A percentile compares a stretch with the other conserved stretches of the same genome.
Conservation (phyloP, 176 grass and related monocot species). For the Pontederia crassipes region DNA sequence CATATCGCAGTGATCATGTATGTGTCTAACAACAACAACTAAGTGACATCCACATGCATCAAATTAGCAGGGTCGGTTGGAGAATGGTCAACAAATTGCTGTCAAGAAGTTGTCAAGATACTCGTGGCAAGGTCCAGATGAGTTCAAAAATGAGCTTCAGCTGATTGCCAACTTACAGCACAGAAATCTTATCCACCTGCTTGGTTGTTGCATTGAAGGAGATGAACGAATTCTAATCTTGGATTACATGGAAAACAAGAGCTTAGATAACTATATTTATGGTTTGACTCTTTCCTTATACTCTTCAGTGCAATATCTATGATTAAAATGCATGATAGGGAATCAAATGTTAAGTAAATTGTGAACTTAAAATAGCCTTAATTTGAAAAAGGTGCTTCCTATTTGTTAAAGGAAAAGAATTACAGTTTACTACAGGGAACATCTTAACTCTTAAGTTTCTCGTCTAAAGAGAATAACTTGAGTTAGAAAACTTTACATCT, state of each 20-base stretch:
- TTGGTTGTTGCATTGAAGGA: slow-evolving; percentile 65
- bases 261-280: slow-evolving; percentile 69
- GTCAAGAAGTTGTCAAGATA: slow-evolving; percentile 57
- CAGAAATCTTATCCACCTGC: slow-evolving; percentile 62
- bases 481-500: no score
- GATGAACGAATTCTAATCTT: slow-evolving; percentile 79
- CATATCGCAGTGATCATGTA: not conserved
- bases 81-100: slow-evolving; percentile 43
- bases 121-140: slow-evolving; percentile 58
- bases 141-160: slow-evolving; percentile 87
- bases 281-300: slow-evolving; percentile 16
- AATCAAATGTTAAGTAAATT: no score
- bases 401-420: no score
- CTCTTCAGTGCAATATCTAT: no score
- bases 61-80: slow-evolving; percentile 23
- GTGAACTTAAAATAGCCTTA: no score
- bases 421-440: no score
- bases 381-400: no score
- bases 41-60: not conserved
- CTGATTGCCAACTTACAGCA: slow-evolving; percentile 85
- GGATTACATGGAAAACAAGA: slow-evolving; percentile 88
- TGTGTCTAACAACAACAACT: not conserved
- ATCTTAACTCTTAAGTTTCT: no score
- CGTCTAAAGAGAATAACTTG: no score
- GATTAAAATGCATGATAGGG: no score